Conservation (phyloP, 2,329 filamentous ascomycete genomes). For the Sphaceloma murrayae region DNA sequence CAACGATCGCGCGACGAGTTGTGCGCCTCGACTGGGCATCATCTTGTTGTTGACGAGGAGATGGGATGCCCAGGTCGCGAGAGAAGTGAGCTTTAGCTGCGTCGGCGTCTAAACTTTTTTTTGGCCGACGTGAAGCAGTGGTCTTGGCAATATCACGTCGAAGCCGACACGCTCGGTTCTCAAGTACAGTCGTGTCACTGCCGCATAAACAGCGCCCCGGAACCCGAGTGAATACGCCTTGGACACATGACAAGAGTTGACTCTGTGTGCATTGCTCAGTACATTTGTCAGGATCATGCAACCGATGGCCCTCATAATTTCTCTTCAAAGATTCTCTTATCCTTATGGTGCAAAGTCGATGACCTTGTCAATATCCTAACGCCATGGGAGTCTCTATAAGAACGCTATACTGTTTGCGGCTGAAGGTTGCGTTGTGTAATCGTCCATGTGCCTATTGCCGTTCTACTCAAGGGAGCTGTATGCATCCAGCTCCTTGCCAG, state of each 20-base stretch:
- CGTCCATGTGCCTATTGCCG: neutral
- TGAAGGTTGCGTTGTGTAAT: neutral
- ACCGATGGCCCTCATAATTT: no score
- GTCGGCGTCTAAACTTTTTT: slow-evolving; percentile 14
- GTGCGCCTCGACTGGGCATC: slow-evolving; percentile 41
- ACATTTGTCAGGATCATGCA: no score
- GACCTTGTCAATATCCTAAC: no score
- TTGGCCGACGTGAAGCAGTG: slow-evolving; percentile 11
- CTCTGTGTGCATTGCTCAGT: no score
- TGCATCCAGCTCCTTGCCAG: slow-evolving; percentile 50
- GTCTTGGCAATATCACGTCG: slow-evolving; percentile 10
- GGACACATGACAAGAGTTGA: no score
- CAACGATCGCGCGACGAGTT: slow-evolving; percentile 25
- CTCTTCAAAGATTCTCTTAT: no score
- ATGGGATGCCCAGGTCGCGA: neutral
- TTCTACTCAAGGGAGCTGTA: slow-evolving; percentile 57
- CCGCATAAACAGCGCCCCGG: no score
- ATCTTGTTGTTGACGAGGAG: slow-evolving; percentile 24
- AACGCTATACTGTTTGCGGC: neutral
- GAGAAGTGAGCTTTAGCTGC: neutral
- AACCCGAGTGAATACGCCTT: no score
- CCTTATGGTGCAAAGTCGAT: no score
- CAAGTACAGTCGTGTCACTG: no score
- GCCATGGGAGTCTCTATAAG: no score
- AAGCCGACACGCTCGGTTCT: neutral